Evolutionary conservation across 2,329 filamentous ascomycete genomes (phyloP).

Genomic region (Raffaelea arxii): DNA sequence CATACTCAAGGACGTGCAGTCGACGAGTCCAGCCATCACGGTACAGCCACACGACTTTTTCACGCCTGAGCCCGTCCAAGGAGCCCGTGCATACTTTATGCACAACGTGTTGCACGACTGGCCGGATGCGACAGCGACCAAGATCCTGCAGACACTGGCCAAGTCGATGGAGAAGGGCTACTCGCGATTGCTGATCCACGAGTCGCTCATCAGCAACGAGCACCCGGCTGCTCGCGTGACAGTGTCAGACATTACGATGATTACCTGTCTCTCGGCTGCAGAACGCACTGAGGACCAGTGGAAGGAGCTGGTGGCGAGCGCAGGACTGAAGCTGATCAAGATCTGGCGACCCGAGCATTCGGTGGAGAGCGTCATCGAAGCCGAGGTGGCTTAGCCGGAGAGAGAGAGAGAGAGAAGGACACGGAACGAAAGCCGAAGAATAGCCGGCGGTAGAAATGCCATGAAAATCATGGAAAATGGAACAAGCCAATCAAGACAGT

Average conservation of each 20-base stretch:
- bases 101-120: slow-evolving; percentile 17
- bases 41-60: slow-evolving; percentile 17
- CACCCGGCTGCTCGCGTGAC: neutral
- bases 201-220: slow-evolving; percentile 13
- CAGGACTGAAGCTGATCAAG: neutral
- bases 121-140: slow-evolving; percentile 17
- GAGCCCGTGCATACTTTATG: slow-evolving; percentile 10
- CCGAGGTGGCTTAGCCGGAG: neutral
- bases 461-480: no score
- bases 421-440: no score
- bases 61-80: slow-evolving; percentile 19
- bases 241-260: slow-evolving; percentile 3
- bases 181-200: slow-evolving; percentile 30
- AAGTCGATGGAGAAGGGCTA: slow-evolving; percentile 23
- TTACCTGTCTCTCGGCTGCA: neutral
- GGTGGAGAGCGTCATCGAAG: slow-evolving; percentile 1
- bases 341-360: neutral
- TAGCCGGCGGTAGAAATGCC: no score
- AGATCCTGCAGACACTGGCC: slow-evolving; percentile 22
- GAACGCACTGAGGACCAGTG: slow-evolving; percentile 2
- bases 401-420: no score
- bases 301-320: neutral
- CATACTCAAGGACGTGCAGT: slow-evolving; percentile 13
- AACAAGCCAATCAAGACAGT: no score
- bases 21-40: neutral